phyloP scores from a whole-genome alignment of 179 eudicot genomes.

The Amaranthus tricolor region DNA sequence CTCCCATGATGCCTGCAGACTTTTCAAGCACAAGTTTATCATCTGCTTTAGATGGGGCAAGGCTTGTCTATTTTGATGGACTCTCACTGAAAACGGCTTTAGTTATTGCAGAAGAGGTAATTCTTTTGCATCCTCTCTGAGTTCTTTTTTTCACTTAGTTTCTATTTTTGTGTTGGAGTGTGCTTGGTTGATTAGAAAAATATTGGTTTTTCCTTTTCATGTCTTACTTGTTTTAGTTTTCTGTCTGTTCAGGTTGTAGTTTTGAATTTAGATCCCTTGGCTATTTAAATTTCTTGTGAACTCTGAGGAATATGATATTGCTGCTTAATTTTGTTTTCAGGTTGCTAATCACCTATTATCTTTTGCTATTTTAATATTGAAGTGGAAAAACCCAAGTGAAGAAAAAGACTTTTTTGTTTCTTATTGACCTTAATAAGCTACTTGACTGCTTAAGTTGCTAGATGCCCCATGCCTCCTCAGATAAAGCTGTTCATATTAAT shows the following conservation, averaged over 20 bases:
- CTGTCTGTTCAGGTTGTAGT: background rate
- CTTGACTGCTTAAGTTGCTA: background rate
- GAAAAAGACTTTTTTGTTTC: background rate
- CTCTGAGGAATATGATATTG: background rate
- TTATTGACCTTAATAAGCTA: background rate
- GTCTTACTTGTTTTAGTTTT: background rate
- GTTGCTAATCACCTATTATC: background rate
- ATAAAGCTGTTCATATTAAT: background rate
- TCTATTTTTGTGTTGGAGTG: background rate
- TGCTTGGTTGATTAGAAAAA: background rate
- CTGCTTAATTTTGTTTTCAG: background rate
- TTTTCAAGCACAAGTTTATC: slow-evolving; percentile 40
- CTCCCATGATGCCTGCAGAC: slow-evolving; percentile 74
- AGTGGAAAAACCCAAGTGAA: background rate
- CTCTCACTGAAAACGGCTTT: slow-evolving; percentile 65
- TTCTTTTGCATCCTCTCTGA: background rate
- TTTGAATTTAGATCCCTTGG: background rate
- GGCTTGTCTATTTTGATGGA: slow-evolving; percentile 68
- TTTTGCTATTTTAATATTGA: background rate
- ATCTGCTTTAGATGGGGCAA: slow-evolving; percentile 55
- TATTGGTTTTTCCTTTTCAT: background rate
- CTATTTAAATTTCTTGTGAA: background rate
- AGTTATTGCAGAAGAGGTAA: slow-evolving; percentile 71
- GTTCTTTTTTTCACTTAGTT: background rate
- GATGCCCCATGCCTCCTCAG: background rate